Conservation (phyloP, 805 yeast genomes). For the Komagataella pastoris region DNA sequence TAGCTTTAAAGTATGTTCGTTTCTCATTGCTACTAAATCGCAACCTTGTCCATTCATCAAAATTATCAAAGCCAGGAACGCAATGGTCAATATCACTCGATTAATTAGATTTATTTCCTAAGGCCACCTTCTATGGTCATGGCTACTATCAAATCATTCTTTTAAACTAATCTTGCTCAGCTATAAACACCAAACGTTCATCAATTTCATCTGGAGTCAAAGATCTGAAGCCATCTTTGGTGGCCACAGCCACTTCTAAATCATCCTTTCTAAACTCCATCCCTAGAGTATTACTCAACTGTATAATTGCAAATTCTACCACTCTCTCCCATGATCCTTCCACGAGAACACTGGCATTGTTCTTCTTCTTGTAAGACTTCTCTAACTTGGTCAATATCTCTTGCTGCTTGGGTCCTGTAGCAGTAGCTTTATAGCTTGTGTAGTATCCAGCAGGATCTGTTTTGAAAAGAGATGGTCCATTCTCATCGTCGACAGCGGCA, state of each 20-base stretch:
- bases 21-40: neutral
- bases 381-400: constrained; percentile 85
- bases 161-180: constrained; percentile 68
- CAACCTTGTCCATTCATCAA: neutral
- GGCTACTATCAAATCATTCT: neutral
- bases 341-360: constrained; percentile 32
- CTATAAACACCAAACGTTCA: constrained; percentile 85
- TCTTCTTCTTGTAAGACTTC: constrained; percentile 67
- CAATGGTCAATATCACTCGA: too few relatives aligned
- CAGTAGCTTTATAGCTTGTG: constrained; percentile 80
- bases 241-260: constrained; percentile 85
- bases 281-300: constrained; percentile 75
- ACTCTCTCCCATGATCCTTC: constrained; percentile 81
- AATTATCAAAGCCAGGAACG: too few relatives aligned
- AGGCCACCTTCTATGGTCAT: neutral
- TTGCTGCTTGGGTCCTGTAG: constrained; percentile 96
- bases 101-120: too few relatives aligned
- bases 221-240: constrained; percentile 52
- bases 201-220: constrained; percentile 83
- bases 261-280: constrained; percentile 93
- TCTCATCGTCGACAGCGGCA: constrained; percentile 76
- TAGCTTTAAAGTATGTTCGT: neutral
- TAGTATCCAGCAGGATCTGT: constrained; percentile 97
- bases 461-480: constrained; percentile 82
- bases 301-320: constrained; percentile 80